Evolutionary conservation across 1,139 yeast genomes (phyloP), one percentile per base, ranked within the genome.

Genomic region (Debaryomyces sp.): DNA sequence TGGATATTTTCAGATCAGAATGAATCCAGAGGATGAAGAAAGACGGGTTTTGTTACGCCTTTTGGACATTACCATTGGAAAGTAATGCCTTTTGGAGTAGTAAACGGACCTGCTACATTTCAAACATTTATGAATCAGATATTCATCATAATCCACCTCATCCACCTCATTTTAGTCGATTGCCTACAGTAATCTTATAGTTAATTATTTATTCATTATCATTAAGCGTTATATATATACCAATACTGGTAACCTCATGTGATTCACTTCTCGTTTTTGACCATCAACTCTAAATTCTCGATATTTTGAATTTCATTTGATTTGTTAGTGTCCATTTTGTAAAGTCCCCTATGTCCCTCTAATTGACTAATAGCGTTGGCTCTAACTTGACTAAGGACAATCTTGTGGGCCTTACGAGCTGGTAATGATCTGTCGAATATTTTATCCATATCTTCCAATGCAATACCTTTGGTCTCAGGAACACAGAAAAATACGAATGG

Each of bases 381-480:
- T 53, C 60, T 55, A 7, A 62, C 60, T 37, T 55, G 55, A 3
- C 47, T 48, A 48, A 68, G 57, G 6, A 69, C 69, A 46, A 58
- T 47, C 35, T 52, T 46, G 52, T 70, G 70, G 10, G 74, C 74
- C 44, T 57, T 57, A 46, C 64, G 56, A 15, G 73, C 71, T 2
- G 71, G 70, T 15, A 66, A 53, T 17, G 55, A 50, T 27, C 58
- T 51, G 49, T 61, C 62, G 47, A 73, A 74, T 48, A 75, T 64
- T 54, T 62, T 64, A 56, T 74, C 78, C 78, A 75, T 74, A 54
- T 73, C 75, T 57, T 75, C 80, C 62, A 72, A 67, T 0, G 77
- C 69, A 48, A 72, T 68, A 17, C 77, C 76, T 53, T 67, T 71
- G 2, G 77, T 71, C 54, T 73, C 77, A 9, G 77, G 77, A 18